A percentile compares a stretch with the other conserved stretches of the same genome.
These are phyloP conservation scores for Colletotrichum abscissum DNA, from an alignment of 2,329 filamentous ascomycete species.

Conservation along the genomic window DNA sequence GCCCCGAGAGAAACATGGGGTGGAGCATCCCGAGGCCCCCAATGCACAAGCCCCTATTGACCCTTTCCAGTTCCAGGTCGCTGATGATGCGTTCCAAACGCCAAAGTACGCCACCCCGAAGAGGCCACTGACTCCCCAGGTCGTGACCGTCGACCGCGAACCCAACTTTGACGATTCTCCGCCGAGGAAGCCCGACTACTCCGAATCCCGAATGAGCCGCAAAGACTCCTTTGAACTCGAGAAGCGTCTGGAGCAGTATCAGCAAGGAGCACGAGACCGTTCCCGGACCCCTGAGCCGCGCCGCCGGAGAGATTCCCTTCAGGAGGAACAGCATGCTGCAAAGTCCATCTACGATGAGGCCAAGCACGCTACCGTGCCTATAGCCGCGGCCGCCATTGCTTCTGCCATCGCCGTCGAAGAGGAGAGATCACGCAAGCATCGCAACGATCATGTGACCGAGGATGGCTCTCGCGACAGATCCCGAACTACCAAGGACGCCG, in stretches of 20 bases:
- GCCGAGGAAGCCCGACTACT: slow-evolving; percentile 38
- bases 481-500: slow-evolving; percentile 50
- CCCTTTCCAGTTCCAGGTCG: slow-evolving; percentile 69
- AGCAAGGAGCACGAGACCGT: slow-evolving; percentile 38
- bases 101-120: slow-evolving; percentile 49
- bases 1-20: slow-evolving; percentile 30
- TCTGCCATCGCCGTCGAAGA: slow-evolving; percentile 58
- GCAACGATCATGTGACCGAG: slow-evolving; percentile 45
- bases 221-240: slow-evolving; percentile 62
- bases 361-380: slow-evolving; percentile 59
- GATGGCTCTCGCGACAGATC: slow-evolving; percentile 47
- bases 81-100: slow-evolving; percentile 62
- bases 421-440: slow-evolving; percentile 47
- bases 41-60: slow-evolving; percentile 54
- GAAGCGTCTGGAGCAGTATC: slow-evolving; percentile 44
- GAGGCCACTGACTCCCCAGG: slow-evolving; percentile 59
- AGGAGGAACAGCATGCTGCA: slow-evolving; percentile 56
- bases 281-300: slow-evolving; percentile 38
- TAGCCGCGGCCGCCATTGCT: slow-evolving; percentile 58
- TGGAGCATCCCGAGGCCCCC: slow-evolving; percentile 36
- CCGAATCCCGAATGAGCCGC: slow-evolving; percentile 56
- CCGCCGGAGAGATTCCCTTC: slow-evolving; percentile 37
- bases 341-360: slow-evolving; percentile 57
- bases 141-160: slow-evolving; percentile 66
- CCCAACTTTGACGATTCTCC: slow-evolving; percentile 59